A percentile compares a stretch with the other conserved stretches of the same genome.
phyloP scores from a whole-genome alignment of 75 land plant genomes.

The Chamaecyparis obtusa region DNA sequence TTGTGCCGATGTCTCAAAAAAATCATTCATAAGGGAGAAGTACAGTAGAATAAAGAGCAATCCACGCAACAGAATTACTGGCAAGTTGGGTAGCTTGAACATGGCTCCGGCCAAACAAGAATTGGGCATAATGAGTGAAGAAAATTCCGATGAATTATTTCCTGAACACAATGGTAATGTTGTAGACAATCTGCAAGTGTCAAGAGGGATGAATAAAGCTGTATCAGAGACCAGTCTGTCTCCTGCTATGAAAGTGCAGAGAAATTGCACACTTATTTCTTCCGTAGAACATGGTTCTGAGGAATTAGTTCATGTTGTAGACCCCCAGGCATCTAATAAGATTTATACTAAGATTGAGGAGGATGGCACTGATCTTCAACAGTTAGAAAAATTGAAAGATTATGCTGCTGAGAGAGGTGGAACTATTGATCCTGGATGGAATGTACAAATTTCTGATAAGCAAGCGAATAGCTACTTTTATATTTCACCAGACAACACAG shows the following conservation, averaged over 20 bases:
- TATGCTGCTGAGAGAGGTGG: neutral
- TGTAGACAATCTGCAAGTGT: neutral
- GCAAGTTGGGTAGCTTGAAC: neutral
- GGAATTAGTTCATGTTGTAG: neutral
- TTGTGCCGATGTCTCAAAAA: neutral
- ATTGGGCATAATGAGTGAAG: neutral
- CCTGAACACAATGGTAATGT: slow-evolving; percentile 5
- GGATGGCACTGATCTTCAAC: neutral
- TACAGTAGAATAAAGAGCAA: neutral
- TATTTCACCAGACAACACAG: neutral
- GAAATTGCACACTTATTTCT: neutral
- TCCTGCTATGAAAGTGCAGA: neutral
- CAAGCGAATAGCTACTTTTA: neutral
- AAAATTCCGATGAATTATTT: neutral
- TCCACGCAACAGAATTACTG: neutral
- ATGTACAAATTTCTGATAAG: neutral
- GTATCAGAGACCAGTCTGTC: neutral
- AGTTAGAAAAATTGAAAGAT: neutral
- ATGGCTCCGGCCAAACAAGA: neutral
- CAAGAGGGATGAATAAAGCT: neutral
- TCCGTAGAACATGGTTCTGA: neutral
- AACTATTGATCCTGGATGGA: neutral
- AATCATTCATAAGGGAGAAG: neutral
- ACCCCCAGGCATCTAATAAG: neutral
- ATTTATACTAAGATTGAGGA: neutral